Conservation (phyloP, 306 rosid species). For the Cucumis melo region DNA sequence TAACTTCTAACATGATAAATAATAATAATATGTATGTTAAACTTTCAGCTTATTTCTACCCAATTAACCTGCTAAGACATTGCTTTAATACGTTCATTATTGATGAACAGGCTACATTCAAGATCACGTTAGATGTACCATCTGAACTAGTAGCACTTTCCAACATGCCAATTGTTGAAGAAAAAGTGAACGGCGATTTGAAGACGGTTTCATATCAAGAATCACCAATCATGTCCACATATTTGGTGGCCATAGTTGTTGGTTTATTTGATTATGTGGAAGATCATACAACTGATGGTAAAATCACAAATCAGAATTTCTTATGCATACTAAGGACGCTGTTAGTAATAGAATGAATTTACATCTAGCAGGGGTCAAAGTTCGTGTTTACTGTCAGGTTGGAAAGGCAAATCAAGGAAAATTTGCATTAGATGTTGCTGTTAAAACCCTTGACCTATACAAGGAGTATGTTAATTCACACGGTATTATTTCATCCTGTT, state of each 20-base stretch:
- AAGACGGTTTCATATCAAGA: slow-evolving; percentile 65
- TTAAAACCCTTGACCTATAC: slow-evolving; percentile 56
- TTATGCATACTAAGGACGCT: not conserved
- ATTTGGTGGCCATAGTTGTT: slow-evolving; percentile 80
- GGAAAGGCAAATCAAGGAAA: slow-evolving; percentile 79
- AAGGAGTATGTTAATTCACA: slow-evolving; percentile 41
- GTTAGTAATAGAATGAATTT: slow-evolving; percentile 9
- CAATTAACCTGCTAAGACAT: not conserved
- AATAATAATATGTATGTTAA: not conserved
- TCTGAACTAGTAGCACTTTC: slow-evolving; percentile 66
- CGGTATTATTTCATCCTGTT: not conserved
- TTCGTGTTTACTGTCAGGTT: slow-evolving; percentile 82
- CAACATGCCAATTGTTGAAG: slow-evolving; percentile 83
- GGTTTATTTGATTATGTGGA: slow-evolving; percentile 90
- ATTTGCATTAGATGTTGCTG: slow-evolving; percentile 80
- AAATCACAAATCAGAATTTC: slow-evolving; percentile 5
- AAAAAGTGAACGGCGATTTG: slow-evolving; percentile 41
- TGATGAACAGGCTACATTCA: slow-evolving; percentile 62
- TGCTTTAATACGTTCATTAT: not conserved
- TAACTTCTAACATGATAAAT: not conserved
- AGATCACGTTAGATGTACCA: slow-evolving; percentile 82
- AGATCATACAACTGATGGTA: slow-evolving; percentile 82
- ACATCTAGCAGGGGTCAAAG: slow-evolving; percentile 58
- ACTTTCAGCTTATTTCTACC: not conserved
- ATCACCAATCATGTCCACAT: slow-evolving; percentile 89